These are phyloP conservation scores for Clavulina sp. DNA, from an alignment of 768 basidiomycete species.

Conservation along the genomic window DNA sequence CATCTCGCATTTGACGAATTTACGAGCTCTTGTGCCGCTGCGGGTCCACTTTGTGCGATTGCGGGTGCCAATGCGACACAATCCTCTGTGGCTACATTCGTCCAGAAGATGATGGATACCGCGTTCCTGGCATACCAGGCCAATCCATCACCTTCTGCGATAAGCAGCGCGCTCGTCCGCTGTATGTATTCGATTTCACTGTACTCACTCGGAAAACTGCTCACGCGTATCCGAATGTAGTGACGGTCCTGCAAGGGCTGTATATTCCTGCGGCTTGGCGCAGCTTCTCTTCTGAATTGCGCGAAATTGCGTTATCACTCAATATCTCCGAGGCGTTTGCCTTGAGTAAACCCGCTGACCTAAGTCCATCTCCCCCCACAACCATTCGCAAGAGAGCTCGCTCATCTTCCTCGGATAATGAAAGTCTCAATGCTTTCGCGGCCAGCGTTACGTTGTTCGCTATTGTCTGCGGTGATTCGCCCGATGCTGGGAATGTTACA, in stretches of 20 bases:
- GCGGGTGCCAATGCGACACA: background rate
- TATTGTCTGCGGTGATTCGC: slow-evolving; percentile 5
- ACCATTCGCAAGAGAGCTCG: background rate
- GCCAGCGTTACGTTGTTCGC: background rate
- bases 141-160: background rate
- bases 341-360: background rate
- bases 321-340: too few relatives aligned
- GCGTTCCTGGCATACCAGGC: background rate
- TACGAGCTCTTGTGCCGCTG: background rate
- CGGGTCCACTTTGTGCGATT: slow-evolving; percentile 3
- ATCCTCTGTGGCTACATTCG: background rate
- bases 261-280: slow-evolving; percentile 1
- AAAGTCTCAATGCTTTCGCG: background rate
- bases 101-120: background rate
- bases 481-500: background rate
- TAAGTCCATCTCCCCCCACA: background rate
- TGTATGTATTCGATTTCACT: too few relatives aligned
- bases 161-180: slow-evolving; percentile 1
- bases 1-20: background rate
- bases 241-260: background rate
- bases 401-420: background rate
- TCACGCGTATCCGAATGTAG: too few relatives aligned
- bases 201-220: too few relatives aligned
- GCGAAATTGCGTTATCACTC: too few relatives aligned
- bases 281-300: background rate